phyloP scores from a whole-genome alignment of 495 filamentous ascomycete species.

The Penicillium cosmopolitanum region DNA sequence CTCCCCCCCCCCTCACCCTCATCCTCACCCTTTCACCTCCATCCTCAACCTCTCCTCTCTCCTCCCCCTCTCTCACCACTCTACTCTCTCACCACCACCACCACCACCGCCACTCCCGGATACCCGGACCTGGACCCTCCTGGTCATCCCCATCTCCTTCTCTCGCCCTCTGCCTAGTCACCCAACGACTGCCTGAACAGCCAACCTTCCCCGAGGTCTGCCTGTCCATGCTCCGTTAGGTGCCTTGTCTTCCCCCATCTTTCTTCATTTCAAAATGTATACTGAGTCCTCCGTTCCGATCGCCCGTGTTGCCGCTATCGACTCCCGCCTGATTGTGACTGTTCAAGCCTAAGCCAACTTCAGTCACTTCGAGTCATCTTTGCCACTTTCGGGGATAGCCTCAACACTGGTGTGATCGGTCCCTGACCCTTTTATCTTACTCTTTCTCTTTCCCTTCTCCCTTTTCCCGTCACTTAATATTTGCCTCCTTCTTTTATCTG shows the following conservation, averaged over 20 bases:
- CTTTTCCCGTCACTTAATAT: conserved; percentile 1
- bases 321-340: conserved; percentile 23
- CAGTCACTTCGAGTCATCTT: conserved; percentile 20
- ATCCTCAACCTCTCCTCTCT: conserved; percentile 4
- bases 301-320: conserved; percentile 32
- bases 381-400: conserved; percentile 25
- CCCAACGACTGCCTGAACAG: conserved; percentile 29
- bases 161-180: conserved; percentile 15
- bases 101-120: not conserved
- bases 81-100: not conserved
- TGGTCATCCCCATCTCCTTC: conserved; percentile 1
- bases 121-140: conserved; percentile 11
- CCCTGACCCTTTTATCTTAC: not conserved
- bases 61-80: not conserved
- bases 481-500: conserved; percentile 1
- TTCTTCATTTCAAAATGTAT: conserved; percentile 35
- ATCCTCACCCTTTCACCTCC: conserved; percentile 1
- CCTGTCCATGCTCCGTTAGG: conserved; percentile 32
- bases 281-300: conserved; percentile 32
- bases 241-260: conserved; percentile 18
- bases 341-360: conserved; percentile 13
- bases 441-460: conserved; percentile 9
- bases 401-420: conserved; percentile 36
- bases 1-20: not conserved
- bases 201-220: conserved; percentile 17